Percentiles rank a stretch among this genome's conserved stretches.
Conservation (phyloP, 225 moss, liverwort and hornwort genomes). For the Polytrichum commune region DNA sequence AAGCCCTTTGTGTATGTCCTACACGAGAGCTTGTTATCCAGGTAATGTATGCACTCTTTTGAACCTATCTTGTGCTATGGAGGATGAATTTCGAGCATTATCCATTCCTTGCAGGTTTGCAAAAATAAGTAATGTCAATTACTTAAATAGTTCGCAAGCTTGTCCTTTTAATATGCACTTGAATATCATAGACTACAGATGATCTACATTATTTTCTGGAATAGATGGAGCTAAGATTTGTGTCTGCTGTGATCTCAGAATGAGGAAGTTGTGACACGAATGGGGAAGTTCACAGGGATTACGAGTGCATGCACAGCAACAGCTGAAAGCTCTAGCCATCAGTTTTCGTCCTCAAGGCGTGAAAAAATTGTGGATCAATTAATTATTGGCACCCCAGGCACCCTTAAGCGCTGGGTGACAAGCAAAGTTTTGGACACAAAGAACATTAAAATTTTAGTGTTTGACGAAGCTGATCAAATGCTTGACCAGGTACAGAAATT, state of each 20-base stretch:
- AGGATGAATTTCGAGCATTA: background rate
- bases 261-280: slow-evolving; percentile 85
- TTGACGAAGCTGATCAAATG: slow-evolving; percentile 99
- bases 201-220: too few relatives aligned
- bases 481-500: slow-evolving; percentile 72
- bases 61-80: background rate
- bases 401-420: slow-evolving; percentile 93
- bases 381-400: slow-evolving; percentile 92
- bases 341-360: slow-evolving; percentile 54
- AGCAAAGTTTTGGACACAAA: slow-evolving; percentile 71
- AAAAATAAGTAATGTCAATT: too few relatives aligned
- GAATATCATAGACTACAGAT: too few relatives aligned
- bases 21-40: slow-evolving; percentile 95
- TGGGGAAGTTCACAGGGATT: slow-evolving; percentile 87
- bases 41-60: slow-evolving; percentile 36
- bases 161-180: too few relatives aligned
- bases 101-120: too few relatives aligned
- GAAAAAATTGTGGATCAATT: slow-evolving; percentile 81
- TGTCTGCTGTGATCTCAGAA: slow-evolving; percentile 42
- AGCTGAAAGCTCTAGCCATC: slow-evolving; percentile 46
- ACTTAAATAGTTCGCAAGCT: too few relatives aligned
- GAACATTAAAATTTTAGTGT: slow-evolving; percentile 78
- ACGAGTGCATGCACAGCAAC: slow-evolving; percentile 77
- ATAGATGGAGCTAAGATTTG: too few relatives aligned
- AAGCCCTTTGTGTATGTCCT: slow-evolving; percentile 94